These are phyloP conservation scores for Hypoxylon lenormandii DNA, from an alignment of 495 filamentous ascomycete species.

Conservation along the genomic window DNA sequence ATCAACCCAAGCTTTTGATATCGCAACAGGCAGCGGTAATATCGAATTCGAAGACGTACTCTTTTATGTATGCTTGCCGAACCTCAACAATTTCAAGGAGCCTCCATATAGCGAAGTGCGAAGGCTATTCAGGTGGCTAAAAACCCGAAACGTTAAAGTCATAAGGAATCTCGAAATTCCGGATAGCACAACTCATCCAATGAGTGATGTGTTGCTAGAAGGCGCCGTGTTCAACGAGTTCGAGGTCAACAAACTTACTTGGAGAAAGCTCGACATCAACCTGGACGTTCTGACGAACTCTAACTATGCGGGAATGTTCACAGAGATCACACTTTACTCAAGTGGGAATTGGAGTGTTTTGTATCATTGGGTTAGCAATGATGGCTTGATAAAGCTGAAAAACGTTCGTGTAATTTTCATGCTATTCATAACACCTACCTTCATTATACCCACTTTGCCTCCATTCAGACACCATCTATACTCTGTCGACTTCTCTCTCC, in stretches of 20 bases:
- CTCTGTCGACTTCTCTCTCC: no score
- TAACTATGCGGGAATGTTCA: not conserved
- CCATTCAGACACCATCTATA: no score
- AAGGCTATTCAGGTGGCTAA: constrained; percentile 7
- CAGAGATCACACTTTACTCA: constrained; percentile 7
- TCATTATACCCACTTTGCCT: no score
- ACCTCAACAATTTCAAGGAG: constrained; percentile 7
- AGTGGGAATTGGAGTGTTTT: constrained; percentile 17
- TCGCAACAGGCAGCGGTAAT: no score
- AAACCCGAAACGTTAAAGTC: not conserved
- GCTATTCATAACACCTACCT: no score
- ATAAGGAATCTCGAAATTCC: constrained; percentile 10
- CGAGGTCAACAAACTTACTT: not conserved
- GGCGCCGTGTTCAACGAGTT: constrained; percentile 2
- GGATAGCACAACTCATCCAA: constrained; percentile 11
- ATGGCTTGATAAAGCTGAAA: not conserved
- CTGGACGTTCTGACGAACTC: not conserved
- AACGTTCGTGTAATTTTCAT: no score
- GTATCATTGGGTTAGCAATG: constrained; percentile 8
- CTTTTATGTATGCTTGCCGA: constrained; percentile 1
- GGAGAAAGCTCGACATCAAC: constrained; percentile 10
- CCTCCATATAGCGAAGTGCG: not conserved
- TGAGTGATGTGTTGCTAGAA: constrained; percentile 5
- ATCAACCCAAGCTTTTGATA: no score
- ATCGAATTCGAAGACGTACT: constrained; percentile 2